phyloP scores from a whole-genome alignment of 352 stramenopile genomes.

The Phytopythium kandeliae region DNA sequence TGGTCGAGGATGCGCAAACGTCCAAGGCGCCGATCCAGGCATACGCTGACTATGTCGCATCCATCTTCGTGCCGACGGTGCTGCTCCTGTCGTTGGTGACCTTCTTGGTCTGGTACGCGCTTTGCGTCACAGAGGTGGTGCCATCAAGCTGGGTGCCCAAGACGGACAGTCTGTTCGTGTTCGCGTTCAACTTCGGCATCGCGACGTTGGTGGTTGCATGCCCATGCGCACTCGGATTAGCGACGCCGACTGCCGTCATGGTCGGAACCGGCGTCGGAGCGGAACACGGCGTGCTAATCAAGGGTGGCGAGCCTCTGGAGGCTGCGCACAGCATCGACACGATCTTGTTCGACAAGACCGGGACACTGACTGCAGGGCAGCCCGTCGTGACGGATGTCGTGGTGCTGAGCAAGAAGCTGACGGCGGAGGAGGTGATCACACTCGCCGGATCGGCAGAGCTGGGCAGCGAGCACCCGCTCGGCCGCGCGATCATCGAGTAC shows the following conservation, averaged over 20 bases:
- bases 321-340: conserved; percentile 90
- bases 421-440: conserved; percentile 82
- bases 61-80: conserved; percentile 95
- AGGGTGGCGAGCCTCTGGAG: conserved; percentile 93
- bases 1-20: conserved; percentile 98
- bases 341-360: conserved; percentile 99
- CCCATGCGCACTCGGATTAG: conserved; percentile 97
- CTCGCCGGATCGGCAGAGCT: conserved; percentile 91
- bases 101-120: conserved; percentile 93
- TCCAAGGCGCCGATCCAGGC: conserved; percentile 97
- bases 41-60: conserved; percentile 95
- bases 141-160: conserved; percentile 60
- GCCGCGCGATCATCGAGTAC: conserved; percentile 91
- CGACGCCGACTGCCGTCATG: conserved; percentile 98
- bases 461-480: conserved; percentile 93
- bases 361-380: conserved; percentile 94
- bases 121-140: conserved; percentile 57
- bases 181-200: conserved; percentile 97
- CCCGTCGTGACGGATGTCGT: conserved; percentile 86
- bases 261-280: conserved; percentile 97
- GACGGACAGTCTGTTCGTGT: conserved; percentile 84
- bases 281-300: conserved; percentile 97
- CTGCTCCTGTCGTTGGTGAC: conserved; percentile 91
- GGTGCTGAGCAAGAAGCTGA: conserved; percentile 66
- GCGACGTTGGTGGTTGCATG: conserved; percentile 98